Evolutionary conservation across 768 basidiomycete genomes (phyloP), one percentile per base, ranked within the genome.

Genomic region (Exsudoporus frostii): DNA sequence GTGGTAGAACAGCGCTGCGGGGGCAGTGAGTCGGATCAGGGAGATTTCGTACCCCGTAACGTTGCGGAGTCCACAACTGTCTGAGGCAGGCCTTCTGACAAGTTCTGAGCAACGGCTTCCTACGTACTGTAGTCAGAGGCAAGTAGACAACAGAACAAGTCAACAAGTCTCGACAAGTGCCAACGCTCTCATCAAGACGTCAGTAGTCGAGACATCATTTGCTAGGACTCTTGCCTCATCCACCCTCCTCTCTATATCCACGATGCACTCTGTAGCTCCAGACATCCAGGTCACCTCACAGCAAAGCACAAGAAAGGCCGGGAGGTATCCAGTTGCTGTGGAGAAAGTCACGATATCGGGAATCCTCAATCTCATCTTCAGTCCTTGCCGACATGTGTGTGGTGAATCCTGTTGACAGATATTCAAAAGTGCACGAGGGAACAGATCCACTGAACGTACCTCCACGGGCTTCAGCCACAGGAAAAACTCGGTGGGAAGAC

Each of bases 261-360:
- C 25, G n/a, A 55, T 24, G 11, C 50, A 43, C 15, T 47, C 48
- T 13, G 36, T 30, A 15, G 40, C 39, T 5, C 53, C 53, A 15
- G 56, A 57, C 48, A 50, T 50, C 53, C 53, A 54, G 5, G 48
- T 44, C 3, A 47, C 30, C 29, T 57, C 48, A 34, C 56, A 57
- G 17, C 53, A 57, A 22, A 57, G 34, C 0, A 34, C 49, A 41
- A 55, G 30, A n/a, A 25, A 44, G 11, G 27, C 29, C 3, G 0
- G 40, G 14, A 51, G 51, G 5, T 24, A 14, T 1, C 2, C 13
- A 0, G 44, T 38, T 1, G 10, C 8, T 2, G 53, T 50, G 3
- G 48, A 42, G 25, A 55, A 54, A 8, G 44, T 55, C 20, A 49
- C 33, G 1, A 5, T 3, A 32, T 56, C 55, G 0, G 47, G 42